Percentiles rank a stretch among this genome's conserved stretches.
These are phyloP conservation scores for Lachnellula suecica DNA, from an alignment of 2,329 filamentous ascomycete genomes.

Conservation along the genomic window DNA sequence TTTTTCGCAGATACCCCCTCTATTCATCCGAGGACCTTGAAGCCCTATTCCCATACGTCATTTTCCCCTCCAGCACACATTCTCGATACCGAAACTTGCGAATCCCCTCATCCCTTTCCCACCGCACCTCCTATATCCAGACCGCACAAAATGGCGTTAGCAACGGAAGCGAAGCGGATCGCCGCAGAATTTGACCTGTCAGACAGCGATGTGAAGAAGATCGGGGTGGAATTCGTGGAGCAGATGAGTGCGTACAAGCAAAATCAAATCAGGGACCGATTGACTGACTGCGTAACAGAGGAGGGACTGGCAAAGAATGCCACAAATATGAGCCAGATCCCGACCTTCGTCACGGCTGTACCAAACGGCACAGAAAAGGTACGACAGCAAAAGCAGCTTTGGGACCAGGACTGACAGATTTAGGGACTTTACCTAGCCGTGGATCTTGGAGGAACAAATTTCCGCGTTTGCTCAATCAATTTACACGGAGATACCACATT, in stretches of 20 bases:
- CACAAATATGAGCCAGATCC: conserved; percentile 89
- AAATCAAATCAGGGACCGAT: conserved; percentile 16
- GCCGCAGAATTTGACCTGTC: conserved; percentile 84
- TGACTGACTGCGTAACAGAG: conserved; percentile 46
- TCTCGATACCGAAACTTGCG: conserved; percentile 50
- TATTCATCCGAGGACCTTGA: conserved; percentile 34
- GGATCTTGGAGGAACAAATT: conserved; percentile 97
- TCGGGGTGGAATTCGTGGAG: conserved; percentile 79
- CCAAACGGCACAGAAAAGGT: conserved; percentile 98
- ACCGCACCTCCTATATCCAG: conserved; percentile 52
- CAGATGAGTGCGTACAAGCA: conserved; percentile 69
- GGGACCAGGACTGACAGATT: conserved; percentile 8
- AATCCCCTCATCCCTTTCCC: conserved; percentile 54
- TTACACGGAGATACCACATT: conserved; percentile 95
- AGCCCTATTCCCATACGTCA: conserved; percentile 28
- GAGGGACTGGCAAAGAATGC: conserved; percentile 79
- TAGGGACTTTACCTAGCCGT: conserved; percentile 91
- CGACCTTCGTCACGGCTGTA: conserved; percentile 92
- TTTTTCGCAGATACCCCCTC: conserved; percentile 39
- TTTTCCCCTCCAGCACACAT: conserved; percentile 45
- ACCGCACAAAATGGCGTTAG: conserved; percentile 60
- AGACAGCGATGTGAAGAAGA: conserved; percentile 73
- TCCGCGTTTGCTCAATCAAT: conserved; percentile 92
- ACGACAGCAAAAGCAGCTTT: conserved; percentile 19
- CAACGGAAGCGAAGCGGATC: conserved; percentile 74